Evolutionary conservation across 148 eudicot species (phyloP).

Genomic region (Mesembryanthemum crystallinum): DNA sequence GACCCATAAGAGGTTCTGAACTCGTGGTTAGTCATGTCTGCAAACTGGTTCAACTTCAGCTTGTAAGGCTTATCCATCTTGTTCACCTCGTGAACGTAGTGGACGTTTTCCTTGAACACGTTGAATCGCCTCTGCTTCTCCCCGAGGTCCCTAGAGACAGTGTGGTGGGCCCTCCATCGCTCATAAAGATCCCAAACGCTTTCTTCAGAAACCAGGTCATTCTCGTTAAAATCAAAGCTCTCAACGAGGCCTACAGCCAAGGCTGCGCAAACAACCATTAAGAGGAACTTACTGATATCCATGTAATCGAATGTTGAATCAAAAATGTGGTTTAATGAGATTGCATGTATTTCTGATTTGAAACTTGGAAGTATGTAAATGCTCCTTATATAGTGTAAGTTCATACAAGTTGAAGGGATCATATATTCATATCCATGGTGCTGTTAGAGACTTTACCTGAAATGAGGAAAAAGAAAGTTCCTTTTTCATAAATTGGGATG

Average conservation of each 20-base stretch:
- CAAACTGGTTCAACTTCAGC: conserved; percentile 45
- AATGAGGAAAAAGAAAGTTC: conserved; percentile 1
- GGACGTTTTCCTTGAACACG: conserved; percentile 56
- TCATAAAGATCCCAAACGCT: conserved; percentile 50
- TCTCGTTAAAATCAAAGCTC: conserved; percentile 42
- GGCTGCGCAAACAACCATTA: conserved; percentile 30
- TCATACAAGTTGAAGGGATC: background rate
- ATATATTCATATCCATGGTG: background rate
- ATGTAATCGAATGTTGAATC: background rate
- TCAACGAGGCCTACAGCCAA: conserved; percentile 27
- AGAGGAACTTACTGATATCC: conserved; percentile 25
- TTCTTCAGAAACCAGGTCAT: conserved; percentile 46
- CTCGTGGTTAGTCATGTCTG: conserved; percentile 56
- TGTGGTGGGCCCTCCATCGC: conserved; percentile 55
- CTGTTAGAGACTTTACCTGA: conserved; percentile 1
- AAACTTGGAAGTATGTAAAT: background rate
- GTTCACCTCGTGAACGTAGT: conserved; percentile 42
- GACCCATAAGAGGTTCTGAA: conserved; percentile 44
- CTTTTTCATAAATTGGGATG: conserved; percentile 3
- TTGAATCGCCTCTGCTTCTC: conserved; percentile 49
- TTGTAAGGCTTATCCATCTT: conserved; percentile 56
- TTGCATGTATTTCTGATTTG: background rate
- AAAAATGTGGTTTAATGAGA: background rate
- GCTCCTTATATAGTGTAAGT: conserved; percentile 17
- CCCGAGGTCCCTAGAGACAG: conserved; percentile 34